phyloP scores from a whole-genome alignment of 2,329 filamentous ascomycete species.

The Calonectria pseudoturangicola region DNA sequence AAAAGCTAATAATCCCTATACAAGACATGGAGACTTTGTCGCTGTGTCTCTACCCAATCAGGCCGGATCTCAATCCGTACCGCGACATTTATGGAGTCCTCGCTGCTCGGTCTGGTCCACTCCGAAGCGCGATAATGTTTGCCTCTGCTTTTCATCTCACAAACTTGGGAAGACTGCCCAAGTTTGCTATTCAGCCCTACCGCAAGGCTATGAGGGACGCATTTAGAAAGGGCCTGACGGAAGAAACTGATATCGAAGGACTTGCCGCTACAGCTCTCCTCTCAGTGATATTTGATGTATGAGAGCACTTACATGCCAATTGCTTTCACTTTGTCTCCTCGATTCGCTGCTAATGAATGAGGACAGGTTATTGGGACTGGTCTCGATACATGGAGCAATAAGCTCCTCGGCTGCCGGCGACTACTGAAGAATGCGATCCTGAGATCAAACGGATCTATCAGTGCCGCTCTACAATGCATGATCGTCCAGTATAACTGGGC shows the following conservation, averaged over 20 bases:
- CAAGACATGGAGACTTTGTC: conserved; percentile 1
- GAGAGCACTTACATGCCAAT: not conserved
- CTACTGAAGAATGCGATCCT: conserved; percentile 12
- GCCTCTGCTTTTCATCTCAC: conserved; percentile 32
- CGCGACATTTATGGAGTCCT: conserved; percentile 17
- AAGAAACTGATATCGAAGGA: not conserved
- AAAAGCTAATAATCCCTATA: not conserved
- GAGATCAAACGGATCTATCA: not conserved
- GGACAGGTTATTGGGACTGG: conserved; percentile 18
- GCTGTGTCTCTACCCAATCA: conserved; percentile 12
- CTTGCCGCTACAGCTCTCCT: conserved; percentile 23
- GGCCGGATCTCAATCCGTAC: conserved; percentile 20
- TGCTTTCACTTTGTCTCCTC: too few species aligned
- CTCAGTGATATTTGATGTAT: conserved; percentile 29
- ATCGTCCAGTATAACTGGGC: conserved; percentile 32
- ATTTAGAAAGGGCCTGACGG: conserved; percentile 7
- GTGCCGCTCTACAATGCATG: conserved; percentile 8
- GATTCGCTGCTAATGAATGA: not conserved
- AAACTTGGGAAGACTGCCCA: conserved; percentile 15
- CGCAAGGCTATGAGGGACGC: conserved; percentile 7
- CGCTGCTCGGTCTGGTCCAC: not conserved
- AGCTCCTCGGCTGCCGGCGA: conserved; percentile 20
- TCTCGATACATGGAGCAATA: conserved; percentile 27
- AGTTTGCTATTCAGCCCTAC: conserved; percentile 16
- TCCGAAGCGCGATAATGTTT: conserved; percentile 17